Percentiles rank a stretch among this genome's conserved stretches.
phyloP scores from a whole-genome alignment of 2,329 filamentous ascomycete genomes.

The Fusarium chaquense region DNA sequence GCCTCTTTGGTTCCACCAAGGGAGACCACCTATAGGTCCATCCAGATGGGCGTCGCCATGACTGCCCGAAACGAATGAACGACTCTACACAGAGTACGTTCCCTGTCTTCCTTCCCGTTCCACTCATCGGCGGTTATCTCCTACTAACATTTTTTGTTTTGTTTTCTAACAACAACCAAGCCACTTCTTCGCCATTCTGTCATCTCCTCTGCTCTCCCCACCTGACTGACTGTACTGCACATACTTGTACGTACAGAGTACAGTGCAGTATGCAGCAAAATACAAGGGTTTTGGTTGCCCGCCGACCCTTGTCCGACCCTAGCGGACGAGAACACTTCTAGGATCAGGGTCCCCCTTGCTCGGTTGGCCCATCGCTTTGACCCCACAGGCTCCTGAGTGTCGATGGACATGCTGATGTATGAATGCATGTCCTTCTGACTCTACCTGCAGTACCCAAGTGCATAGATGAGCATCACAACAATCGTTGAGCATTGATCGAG shows the following conservation, averaged over 20 bases:
- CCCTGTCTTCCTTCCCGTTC: background rate
- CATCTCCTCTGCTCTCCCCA: conserved; percentile 21
- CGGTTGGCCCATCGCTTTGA: conserved; percentile 32
- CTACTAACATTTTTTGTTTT: conserved; percentile 46
- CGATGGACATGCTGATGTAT: conserved; percentile 27
- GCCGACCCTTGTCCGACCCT: conserved; percentile 37
- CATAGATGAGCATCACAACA: conserved; percentile 25
- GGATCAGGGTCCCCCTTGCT: conserved; percentile 35
- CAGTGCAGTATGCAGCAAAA: conserved; percentile 16
- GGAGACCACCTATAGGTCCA: conserved; percentile 1
- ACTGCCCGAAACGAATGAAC: conserved; percentile 23
- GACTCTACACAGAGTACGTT: background rate
- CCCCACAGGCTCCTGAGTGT: conserved; percentile 43
- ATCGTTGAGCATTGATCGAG: conserved; percentile 7
- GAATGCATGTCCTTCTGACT: conserved; percentile 41
- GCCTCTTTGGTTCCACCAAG: conserved; percentile 22
- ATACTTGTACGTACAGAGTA: background rate
- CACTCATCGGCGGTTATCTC: conserved; percentile 29
- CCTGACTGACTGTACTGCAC: conserved; percentile 7
- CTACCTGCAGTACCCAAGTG: conserved; percentile 21
- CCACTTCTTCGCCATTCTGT: conserved; percentile 28
- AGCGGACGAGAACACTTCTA: conserved; percentile 33
- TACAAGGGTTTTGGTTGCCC: conserved; percentile 33
- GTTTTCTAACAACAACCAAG: conserved; percentile 25
- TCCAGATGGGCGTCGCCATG: conserved; percentile 30